These are phyloP conservation scores for Butyriboletus loyo DNA, from an alignment of 768 basidiomycete genomes.

Conservation along the genomic window DNA sequence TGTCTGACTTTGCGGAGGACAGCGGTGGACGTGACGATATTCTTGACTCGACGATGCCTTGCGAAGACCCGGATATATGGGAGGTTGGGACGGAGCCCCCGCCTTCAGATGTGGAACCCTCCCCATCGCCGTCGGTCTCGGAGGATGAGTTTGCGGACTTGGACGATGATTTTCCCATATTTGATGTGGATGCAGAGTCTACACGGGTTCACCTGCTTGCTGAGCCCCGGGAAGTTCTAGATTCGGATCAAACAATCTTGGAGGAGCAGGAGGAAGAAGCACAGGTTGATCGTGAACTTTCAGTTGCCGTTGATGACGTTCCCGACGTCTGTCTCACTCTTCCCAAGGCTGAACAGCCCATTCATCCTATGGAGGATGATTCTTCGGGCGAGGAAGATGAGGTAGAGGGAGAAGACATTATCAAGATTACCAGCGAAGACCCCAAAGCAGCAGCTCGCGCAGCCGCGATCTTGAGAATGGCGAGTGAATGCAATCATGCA, in stretches of 20 bases:
- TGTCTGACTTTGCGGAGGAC: conserved; percentile 11
- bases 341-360: not conserved
- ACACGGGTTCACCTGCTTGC: conserved; percentile 7
- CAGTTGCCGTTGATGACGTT: conserved; percentile 26
- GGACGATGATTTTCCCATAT: conserved; percentile 14
- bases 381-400: conserved; percentile 31
- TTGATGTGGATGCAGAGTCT: conserved; percentile 16
- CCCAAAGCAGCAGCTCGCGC: conserved; percentile 86
- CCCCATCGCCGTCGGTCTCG: conserved; percentile 2
- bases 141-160: conserved; percentile 21
- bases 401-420: conserved; percentile 46
- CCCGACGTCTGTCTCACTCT: not conserved
- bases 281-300: conserved; percentile 37
- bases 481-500: conserved; percentile 32
- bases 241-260: conserved; percentile 13
- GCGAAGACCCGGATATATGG: conserved; percentile 13
- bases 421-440: conserved; percentile 83
- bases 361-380: conserved; percentile 9
- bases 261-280: conserved; percentile 32
- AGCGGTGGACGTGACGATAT: not conserved
- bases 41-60: not conserved
- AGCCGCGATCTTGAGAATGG: conserved; percentile 90
- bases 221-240: not conserved
- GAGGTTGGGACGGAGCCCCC: conserved; percentile 24
- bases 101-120: conserved; percentile 12